Conservation (phyloP, 768 basidiomycete genomes). For the Leccinellum albellum region DNA sequence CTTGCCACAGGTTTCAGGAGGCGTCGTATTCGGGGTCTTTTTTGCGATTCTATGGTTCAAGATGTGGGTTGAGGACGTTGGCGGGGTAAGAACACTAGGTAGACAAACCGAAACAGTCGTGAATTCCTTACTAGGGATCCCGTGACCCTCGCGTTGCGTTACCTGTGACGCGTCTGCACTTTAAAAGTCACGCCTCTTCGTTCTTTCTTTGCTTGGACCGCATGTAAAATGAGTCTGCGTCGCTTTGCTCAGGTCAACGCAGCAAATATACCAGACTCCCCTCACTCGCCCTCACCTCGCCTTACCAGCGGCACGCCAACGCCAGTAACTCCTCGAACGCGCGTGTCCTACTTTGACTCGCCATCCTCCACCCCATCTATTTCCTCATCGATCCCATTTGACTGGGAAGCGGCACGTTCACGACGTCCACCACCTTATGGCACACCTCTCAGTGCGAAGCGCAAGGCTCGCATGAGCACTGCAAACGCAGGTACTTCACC, state of each 20-base stretch:
- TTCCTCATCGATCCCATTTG: slow-evolving; percentile 74
- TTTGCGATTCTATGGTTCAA: slow-evolving; percentile 56
- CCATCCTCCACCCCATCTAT: slow-evolving; percentile 68
- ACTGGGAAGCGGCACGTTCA: slow-evolving; percentile 82
- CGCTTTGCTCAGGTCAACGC: slow-evolving; percentile 52
- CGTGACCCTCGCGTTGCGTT: slow-evolving; percentile 26
- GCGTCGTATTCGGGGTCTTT: slow-evolving; percentile 49
- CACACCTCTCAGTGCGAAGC: slow-evolving; percentile 50
- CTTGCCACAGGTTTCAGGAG: slow-evolving; percentile 61
- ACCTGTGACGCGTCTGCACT: slow-evolving; percentile 21
- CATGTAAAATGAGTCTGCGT: slow-evolving; percentile 47
- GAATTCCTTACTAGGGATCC: neutral
- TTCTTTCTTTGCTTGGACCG: slow-evolving; percentile 10
- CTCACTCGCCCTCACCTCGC: slow-evolving; percentile 38
- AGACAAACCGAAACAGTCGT: slow-evolving; percentile 10
- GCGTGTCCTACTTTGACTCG: slow-evolving; percentile 54
- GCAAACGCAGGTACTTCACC: slow-evolving; percentile 30
- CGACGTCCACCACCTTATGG: slow-evolving; percentile 69
- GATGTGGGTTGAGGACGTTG: slow-evolving; percentile 43
- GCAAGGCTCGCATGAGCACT: slow-evolving; percentile 39
- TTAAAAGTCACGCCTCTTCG: slow-evolving; percentile 15
- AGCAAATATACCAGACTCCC: slow-evolving; percentile 37
- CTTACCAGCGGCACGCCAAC: slow-evolving; percentile 34
- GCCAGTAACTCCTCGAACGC: slow-evolving; percentile 43
- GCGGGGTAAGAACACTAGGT: slow-evolving; percentile 20